Evolutionary conservation across 257 asterid genomes (phyloP).

Genomic region (Lavandula angustifolia): DNA sequence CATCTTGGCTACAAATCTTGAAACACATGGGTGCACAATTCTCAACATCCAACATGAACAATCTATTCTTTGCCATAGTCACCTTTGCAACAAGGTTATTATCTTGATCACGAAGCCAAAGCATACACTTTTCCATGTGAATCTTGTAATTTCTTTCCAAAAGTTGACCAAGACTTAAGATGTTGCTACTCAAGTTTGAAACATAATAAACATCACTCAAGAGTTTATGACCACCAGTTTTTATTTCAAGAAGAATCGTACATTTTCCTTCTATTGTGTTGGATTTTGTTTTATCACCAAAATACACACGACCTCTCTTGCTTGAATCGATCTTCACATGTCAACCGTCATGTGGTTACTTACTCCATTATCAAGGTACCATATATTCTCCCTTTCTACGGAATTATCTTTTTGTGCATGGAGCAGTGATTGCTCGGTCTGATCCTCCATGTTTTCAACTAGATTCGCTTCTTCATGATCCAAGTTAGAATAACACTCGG

Average conservation of each 20-base stretch:
- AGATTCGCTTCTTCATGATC: background rate
- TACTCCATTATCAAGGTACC: background rate
- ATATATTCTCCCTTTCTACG: too few relatives aligned
- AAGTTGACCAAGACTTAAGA: slow-evolving; percentile 14
- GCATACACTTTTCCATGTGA: background rate
- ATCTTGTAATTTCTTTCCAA: slow-evolving; percentile 16
- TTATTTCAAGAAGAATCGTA: slow-evolving; percentile 1
- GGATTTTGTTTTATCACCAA: background rate
- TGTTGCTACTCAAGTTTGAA: slow-evolving; percentile 1
- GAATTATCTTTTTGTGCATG: background rate
- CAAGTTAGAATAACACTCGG: background rate
- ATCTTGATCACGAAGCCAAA: slow-evolving; percentile 17
- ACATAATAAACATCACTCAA: slow-evolving; percentile 6
- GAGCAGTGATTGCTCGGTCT: background rate
- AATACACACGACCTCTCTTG: background rate
- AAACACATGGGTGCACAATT: slow-evolving; percentile 3
- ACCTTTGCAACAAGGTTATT: slow-evolving; percentile 10
- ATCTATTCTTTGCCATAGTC: background rate
- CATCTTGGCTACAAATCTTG: slow-evolving; percentile 4
- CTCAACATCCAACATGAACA: background rate
- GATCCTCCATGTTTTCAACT: background rate
- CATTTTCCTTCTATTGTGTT: too few relatives aligned
- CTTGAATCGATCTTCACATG: background rate
- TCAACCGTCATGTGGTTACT: background rate
- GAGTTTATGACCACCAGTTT: slow-evolving; percentile 2